A percentile compares a stretch with the other conserved stretches of the same genome.
Conservation (phyloP, 2,329 filamentous ascomycete species). For the Pseudogymnoascus verrucosus region DNA sequence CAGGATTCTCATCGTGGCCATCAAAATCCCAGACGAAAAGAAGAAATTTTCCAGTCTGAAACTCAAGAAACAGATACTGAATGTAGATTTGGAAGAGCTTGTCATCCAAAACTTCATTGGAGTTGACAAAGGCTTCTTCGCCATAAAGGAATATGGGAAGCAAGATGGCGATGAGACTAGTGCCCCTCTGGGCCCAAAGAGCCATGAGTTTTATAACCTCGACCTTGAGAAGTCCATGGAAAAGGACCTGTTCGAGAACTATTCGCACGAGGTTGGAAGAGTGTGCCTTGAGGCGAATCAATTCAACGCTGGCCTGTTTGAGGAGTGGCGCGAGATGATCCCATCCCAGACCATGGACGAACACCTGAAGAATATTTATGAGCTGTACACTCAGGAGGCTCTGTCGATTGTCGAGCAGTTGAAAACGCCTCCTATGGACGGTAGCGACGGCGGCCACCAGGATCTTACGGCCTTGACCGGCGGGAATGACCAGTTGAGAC, state of each 20-base stretch:
- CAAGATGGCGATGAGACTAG: neutral
- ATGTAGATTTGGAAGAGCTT: neutral
- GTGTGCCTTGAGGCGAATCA: neutral
- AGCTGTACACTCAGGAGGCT: neutral
- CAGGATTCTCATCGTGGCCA: neutral
- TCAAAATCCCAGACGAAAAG: neutral
- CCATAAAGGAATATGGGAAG: neutral
- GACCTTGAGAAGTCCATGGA: neutral
- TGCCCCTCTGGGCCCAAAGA: neutral
- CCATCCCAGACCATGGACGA: neutral
- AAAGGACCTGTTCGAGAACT: neutral
- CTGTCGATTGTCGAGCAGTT: neutral
- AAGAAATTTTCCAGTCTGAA: neutral
- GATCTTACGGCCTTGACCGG: neutral
- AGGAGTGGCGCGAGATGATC: neutral
- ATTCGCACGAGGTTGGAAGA: neutral
- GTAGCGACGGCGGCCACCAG: neutral
- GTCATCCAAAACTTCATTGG: neutral
- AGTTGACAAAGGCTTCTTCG: neutral
- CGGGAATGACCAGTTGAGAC: neutral
- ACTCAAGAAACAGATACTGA: neutral
- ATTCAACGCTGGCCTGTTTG: neutral
- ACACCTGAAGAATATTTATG: neutral
- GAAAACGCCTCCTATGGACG: neutral
- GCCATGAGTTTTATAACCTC: neutral